Evolutionary conservation across 2,329 filamentous ascomycete genomes (phyloP).

Genomic region (Scleromitrula shiraiana): DNA sequence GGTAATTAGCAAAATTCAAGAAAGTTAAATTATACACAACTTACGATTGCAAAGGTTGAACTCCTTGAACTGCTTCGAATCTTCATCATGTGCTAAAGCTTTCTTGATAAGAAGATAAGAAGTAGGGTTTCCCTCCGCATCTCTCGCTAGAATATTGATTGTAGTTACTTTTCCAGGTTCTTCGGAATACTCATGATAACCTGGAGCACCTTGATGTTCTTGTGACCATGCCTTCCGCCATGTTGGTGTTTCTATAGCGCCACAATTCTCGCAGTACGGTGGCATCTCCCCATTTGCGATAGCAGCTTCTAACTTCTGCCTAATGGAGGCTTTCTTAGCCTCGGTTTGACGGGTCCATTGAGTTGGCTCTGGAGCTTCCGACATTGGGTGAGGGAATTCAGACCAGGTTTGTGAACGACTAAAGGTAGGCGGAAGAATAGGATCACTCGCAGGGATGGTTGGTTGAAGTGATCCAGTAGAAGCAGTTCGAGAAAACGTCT

Average conservation of each 20-base stretch:
- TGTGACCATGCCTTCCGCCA: conserved; percentile 94
- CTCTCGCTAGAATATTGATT: conserved; percentile 58
- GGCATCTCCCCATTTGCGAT: conserved; percentile 79
- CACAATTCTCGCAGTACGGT: conserved; percentile 85
- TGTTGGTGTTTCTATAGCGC: conserved; percentile 89
- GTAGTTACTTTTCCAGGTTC: conserved; percentile 67
- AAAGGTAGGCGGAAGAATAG: conserved; percentile 35
- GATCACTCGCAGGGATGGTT: conserved; percentile 43
- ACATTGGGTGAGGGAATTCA: conserved; percentile 37
- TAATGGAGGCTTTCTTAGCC: conserved; percentile 26
- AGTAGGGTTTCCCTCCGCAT: conserved; percentile 53
- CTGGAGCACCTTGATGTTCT: conserved; percentile 60
- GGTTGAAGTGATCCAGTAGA: conserved; percentile 28
- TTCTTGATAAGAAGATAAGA: conserved; percentile 76
- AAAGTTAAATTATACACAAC: conserved; percentile 29
- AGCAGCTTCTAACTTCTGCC: conserved; percentile 51
- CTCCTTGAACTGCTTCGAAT: conserved; percentile 60
- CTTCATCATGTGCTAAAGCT: conserved; percentile 50
- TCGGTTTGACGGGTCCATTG: conserved; percentile 5
- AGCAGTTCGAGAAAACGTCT: conserved; percentile 25
- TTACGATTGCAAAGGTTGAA: conserved; percentile 81
- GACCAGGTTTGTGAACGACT: conserved; percentile 37
- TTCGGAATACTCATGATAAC: conserved; percentile 62
- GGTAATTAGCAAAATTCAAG: conserved; percentile 21
- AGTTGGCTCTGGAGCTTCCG: conserved; percentile 24